These are phyloP conservation scores for Priceomyces melissophilus DNA, from an alignment of 805 yeast species.

Conservation along the genomic window DNA sequence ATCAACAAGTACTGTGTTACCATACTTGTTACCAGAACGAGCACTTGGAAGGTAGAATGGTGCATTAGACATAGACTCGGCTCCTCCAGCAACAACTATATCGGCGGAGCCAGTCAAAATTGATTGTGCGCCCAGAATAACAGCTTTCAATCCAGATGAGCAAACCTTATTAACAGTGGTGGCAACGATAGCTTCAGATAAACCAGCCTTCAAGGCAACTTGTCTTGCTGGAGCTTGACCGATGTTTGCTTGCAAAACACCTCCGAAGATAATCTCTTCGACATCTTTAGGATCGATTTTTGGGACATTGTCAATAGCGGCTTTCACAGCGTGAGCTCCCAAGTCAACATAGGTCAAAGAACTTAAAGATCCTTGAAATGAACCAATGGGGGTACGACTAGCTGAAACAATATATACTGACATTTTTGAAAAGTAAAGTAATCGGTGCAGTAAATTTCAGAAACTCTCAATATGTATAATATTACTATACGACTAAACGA, in stretches of 20 bases:
- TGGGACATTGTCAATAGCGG: constrained; percentile 82
- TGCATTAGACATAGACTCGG: constrained; percentile 94
- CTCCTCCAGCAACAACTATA: constrained; percentile 94
- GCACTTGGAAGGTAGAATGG: constrained; percentile 89
- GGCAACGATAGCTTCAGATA: constrained; percentile 75
- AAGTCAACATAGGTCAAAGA: constrained; percentile 77
- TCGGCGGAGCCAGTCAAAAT: constrained; percentile 87
- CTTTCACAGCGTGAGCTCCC: constrained; percentile 89
- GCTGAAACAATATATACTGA: constrained; percentile 84
- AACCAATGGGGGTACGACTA: constrained; percentile 94
- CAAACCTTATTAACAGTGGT: constrained; percentile 95
- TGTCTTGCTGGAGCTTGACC: constrained; percentile 99
- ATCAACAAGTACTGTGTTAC: constrained; percentile 75
- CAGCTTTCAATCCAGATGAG: constrained; percentile 92
- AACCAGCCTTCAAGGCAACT: constrained; percentile 88
- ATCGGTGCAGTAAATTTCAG: not conserved
- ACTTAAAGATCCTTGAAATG: constrained; percentile 82
- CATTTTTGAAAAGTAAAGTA: not conserved
- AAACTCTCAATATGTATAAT: not conserved
- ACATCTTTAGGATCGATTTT: constrained; percentile 71
- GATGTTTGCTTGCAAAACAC: constrained; percentile 86
- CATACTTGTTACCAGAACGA: constrained; percentile 87
- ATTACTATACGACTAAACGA: constrained; percentile 1
- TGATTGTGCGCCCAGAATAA: constrained; percentile 86
- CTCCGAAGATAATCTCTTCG: constrained; percentile 90